These are phyloP conservation scores for Paracamarosporium sp. DNA, from an alignment of 2,329 filamentous ascomycete species.

Conservation along the genomic window DNA sequence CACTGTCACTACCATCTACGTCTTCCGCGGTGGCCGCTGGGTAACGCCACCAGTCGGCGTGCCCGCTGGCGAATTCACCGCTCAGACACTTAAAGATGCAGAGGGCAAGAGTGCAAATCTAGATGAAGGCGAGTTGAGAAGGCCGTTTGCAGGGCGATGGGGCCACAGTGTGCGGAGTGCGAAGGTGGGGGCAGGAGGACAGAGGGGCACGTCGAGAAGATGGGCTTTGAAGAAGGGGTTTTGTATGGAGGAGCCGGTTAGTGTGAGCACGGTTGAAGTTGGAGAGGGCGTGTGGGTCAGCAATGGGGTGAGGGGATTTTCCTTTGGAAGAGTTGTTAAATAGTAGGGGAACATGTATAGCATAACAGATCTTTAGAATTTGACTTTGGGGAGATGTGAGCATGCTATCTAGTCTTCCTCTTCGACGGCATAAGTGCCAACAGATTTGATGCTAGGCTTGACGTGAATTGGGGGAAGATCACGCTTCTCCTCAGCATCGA, in stretches of 20 bases:
- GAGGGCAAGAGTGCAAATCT: slow-evolving; percentile 3
- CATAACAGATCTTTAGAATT: background rate
- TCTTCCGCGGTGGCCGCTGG: slow-evolving; percentile 77
- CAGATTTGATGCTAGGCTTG: background rate
- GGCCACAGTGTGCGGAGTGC: slow-evolving; percentile 45
- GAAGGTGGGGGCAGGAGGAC: slow-evolving; percentile 74
- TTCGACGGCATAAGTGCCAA: background rate
- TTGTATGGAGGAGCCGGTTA: slow-evolving; percentile 70
- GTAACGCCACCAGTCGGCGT: slow-evolving; percentile 71
- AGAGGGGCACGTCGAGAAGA: slow-evolving; percentile 79
- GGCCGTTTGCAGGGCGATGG: slow-evolving; percentile 46
- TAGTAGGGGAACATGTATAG: background rate
- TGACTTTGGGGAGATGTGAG: background rate
- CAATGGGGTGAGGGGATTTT: slow-evolving; percentile 84
- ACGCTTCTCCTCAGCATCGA: background rate
- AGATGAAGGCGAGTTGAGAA: slow-evolving; percentile 44
- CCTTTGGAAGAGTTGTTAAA: slow-evolving; percentile 41
- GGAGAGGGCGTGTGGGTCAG: slow-evolving; percentile 88
- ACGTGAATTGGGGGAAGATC: background rate
- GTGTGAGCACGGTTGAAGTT: slow-evolving; percentile 65
- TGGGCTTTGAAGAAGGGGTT: slow-evolving; percentile 78
- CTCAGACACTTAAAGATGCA: slow-evolving; percentile 21
- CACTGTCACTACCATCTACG: slow-evolving; percentile 81
- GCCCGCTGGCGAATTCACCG: slow-evolving; percentile 32
- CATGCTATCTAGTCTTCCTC: background rate